Percentiles rank a stretch among this genome's conserved stretches.
Conservation (phyloP, 768 basidiomycete genomes). For the Naematelia aurantialba region DNA sequence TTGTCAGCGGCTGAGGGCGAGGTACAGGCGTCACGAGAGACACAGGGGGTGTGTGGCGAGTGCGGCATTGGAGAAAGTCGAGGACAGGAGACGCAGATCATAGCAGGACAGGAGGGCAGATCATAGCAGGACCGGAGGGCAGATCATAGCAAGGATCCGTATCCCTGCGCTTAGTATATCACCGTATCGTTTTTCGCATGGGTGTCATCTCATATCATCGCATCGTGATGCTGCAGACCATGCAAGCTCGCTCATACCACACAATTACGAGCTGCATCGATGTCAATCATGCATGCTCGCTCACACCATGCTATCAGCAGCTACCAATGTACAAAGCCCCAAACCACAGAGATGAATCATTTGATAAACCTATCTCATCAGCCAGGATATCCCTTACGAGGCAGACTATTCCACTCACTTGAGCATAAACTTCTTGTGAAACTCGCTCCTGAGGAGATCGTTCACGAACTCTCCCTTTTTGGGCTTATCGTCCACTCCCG, state of each 20-base stretch:
- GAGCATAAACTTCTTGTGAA: slow-evolving; percentile 49
- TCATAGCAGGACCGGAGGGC: no score
- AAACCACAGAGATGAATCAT: neutral
- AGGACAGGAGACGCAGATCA: no score
- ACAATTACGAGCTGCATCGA: no score
- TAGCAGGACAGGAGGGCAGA: no score
- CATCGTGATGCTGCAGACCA: no score
- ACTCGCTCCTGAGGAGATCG: slow-evolving; percentile 71
- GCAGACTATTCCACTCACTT: slow-evolving; percentile 28
- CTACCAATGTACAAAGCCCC: neutral
- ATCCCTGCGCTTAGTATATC: no score
- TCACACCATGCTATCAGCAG: neutral
- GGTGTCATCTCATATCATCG: no score
- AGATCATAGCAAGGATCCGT: no score
- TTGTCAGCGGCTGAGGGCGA: neutral
- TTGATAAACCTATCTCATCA: slow-evolving; percentile 16
- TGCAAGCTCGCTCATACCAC: no score
- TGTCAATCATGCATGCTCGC: neutral
- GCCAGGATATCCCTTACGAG: neutral
- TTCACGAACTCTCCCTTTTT: slow-evolving; percentile 81
- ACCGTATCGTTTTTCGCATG: no score
- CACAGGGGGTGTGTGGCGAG: neutral
- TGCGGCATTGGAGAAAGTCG: neutral
- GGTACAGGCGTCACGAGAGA: neutral
- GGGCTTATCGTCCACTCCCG: slow-evolving; percentile 60